Conservation (phyloP, 345 rosid genomes). For the Salix arbutifolia region DNA sequence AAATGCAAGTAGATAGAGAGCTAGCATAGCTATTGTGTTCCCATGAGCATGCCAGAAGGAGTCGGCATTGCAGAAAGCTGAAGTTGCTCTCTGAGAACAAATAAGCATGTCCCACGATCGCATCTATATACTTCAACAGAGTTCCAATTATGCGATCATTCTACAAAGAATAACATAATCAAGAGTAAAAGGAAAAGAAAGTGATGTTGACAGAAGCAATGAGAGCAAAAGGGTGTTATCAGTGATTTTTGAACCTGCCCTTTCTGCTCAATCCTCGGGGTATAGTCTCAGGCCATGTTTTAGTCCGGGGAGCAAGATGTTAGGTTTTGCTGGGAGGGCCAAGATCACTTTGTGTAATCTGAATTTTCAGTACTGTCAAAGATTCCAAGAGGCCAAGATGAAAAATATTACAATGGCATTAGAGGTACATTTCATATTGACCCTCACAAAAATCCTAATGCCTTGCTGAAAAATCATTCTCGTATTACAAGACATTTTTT, state of each 20-base stretch:
- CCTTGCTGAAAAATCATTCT: neutral
- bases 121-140: constrained; percentile 33
- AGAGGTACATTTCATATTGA: too few relatives aligned
- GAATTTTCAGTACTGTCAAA: too few relatives aligned
- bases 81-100: constrained; percentile 83
- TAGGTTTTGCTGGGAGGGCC: constrained; percentile 41
- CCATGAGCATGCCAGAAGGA: constrained; percentile 76
- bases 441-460: too few relatives aligned
- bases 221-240: neutral
- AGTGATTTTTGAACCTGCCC: constrained; percentile 28
- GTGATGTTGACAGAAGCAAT: neutral
- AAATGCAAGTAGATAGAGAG: neutral
- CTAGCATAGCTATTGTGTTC: constrained; percentile 59
- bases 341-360: too few relatives aligned
- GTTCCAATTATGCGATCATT: neutral
- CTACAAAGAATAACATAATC: neutral
- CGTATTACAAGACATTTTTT: neutral
- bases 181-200: neutral
- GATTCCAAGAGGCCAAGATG: too few relatives aligned
- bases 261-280: constrained; percentile 60
- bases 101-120: constrained; percentile 75
- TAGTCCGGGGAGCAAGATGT: constrained; percentile 48
- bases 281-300: constrained; percentile 82
- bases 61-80: constrained; percentile 47
- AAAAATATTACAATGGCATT: too few relatives aligned